Base-by-base conservation (phyloP, 495 filamentous ascomycete species). In the Aspergillus steynii region DNA sequence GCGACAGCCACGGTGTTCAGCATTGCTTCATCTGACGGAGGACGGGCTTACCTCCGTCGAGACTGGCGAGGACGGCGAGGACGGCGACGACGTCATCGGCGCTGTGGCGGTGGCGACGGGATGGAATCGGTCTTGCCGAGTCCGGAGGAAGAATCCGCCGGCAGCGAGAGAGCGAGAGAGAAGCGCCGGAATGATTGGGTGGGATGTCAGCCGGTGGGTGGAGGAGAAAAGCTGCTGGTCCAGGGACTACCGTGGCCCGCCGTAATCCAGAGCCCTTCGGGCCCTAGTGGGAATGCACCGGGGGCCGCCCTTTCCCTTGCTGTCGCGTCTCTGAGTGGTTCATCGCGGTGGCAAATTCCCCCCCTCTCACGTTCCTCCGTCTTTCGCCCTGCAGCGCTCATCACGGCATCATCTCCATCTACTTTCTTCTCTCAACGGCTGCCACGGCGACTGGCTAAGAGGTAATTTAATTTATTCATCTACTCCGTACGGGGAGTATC, bases 241-340 rank as follows among this genome's bases (percentile, higher is more conserved):
- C 37, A 4, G 37, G 37, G 37, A 42, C 37, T 42, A 42, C 31
- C 31, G 31, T 34, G 6, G 31, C 31, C 9, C 3, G 31, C 31
- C 31, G 31, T 34, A 34, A 34, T 7, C 31, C 31, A 34, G 31
- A 53, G 51, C 10, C 51, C 25, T 28, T 51, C 20, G 67, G 66
- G 65, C 61, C 64, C 74, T 77, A 77, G 69, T 75, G 71, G 74
- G 74, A 77, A 74, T 65, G 70, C 60, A 73, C 52, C 61, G 27
- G 37, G 62, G 25, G 48, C 27, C 20, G 29, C 51, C 51, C 4
- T 53, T 53, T 34, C 5, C 5, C 31, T 34, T 9, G 6, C 31
- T 34, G 9, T 20, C 20, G 31, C 31, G 31, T 9, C 31, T 9
- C 5, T 9, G 2, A 34, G 2, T 34, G 2, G 31, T 34, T 34